A percentile compares a stretch with the other conserved stretches of the same genome.
phyloP scores from a whole-genome alignment of 768 basidiomycete species.

The Lactarius vividus region DNA sequence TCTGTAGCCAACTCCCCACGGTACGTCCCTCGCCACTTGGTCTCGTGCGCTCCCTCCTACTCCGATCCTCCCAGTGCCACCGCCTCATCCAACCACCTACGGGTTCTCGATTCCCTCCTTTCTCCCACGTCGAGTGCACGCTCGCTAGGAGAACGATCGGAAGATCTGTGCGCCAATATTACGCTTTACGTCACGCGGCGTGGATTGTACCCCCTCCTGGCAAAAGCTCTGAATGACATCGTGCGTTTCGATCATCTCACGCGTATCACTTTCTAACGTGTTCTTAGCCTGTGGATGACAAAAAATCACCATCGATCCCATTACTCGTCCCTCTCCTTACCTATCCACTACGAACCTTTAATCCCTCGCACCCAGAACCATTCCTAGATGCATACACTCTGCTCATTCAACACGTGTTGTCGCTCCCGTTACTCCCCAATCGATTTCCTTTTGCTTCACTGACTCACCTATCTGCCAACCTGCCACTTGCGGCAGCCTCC shows the following conservation, averaged over 20 bases:
- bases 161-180: slow-evolving; percentile 17
- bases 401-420: slow-evolving; percentile 17
- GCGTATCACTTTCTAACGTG: not conserved
- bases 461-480: slow-evolving; percentile 56
- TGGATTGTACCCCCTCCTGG: slow-evolving; percentile 12
- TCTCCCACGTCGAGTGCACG: slow-evolving; percentile 18
- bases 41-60: slow-evolving; percentile 9
- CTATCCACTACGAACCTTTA: slow-evolving; percentile 49
- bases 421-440: slow-evolving; percentile 73
- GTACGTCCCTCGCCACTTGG: slow-evolving; percentile 39
- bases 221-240: slow-evolving; percentile 48
- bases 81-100: slow-evolving; percentile 13
- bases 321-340: slow-evolving; percentile 60
- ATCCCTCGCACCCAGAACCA: slow-evolving; percentile 6
- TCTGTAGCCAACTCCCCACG: slow-evolving; percentile 48
- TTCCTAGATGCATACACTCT: slow-evolving; percentile 19
- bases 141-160: slow-evolving; percentile 3
- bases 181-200: slow-evolving; percentile 7
- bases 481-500: slow-evolving; percentile 52
- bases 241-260: slow-evolving; percentile 40
- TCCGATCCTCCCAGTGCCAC: not conserved
- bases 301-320: slow-evolving; percentile 51
- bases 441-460: slow-evolving; percentile 62
- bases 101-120: slow-evolving; percentile 4
- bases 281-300: slow-evolving; percentile 53